Percentiles rank a stretch among this genome's conserved stretches.
Evolutionary conservation across 2,329 filamentous ascomycete species (phyloP).

Genomic region (Phialocephala sp.): DNA sequence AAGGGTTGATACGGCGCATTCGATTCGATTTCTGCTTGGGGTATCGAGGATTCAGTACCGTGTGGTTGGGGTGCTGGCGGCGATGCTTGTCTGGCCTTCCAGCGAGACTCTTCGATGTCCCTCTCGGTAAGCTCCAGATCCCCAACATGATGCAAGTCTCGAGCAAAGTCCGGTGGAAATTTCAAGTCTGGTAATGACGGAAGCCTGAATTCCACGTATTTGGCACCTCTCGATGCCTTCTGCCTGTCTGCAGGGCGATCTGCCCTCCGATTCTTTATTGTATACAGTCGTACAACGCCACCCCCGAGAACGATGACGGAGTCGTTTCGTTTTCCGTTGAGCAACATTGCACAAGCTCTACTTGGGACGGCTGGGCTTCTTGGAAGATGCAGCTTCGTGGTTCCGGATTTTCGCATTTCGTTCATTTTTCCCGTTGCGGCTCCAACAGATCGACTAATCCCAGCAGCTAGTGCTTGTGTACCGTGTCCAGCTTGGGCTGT

Average conservation of each 20-base stretch:
- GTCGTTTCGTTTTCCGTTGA: slow-evolving; percentile 65
- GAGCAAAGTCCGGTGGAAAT: slow-evolving; percentile 61
- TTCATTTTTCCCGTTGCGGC: slow-evolving; percentile 72
- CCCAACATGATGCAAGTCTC: slow-evolving; percentile 56
- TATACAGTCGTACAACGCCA: slow-evolving; percentile 69
- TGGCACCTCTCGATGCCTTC: slow-evolving; percentile 54
- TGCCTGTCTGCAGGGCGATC: slow-evolving; percentile 59
- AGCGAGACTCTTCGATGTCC: slow-evolving; percentile 39
- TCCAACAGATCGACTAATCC: slow-evolving; percentile 75
- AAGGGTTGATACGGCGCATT: slow-evolving; percentile 96
- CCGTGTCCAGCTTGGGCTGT: slow-evolving; percentile 67
- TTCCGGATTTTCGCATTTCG: slow-evolving; percentile 74
- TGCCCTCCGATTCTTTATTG: slow-evolving; percentile 49
- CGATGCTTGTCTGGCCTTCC: slow-evolving; percentile 47
- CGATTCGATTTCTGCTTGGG: slow-evolving; percentile 88
- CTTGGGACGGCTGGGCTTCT: slow-evolving; percentile 57
- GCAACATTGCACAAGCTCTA: slow-evolving; percentile 67
- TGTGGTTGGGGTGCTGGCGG: slow-evolving; percentile 48
- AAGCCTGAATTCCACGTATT: slow-evolving; percentile 64
- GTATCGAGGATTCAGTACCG: slow-evolving; percentile 64
- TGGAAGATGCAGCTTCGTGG: slow-evolving; percentile 76
- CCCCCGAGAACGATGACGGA: slow-evolving; percentile 69
- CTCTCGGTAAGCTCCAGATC: slow-evolving; percentile 40
- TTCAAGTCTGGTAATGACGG: slow-evolving; percentile 65
- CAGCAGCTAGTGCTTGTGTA: slow-evolving; percentile 74